Base-by-base conservation (phyloP, 2,329 filamentous ascomycete species). In the Beauveria sp. region DNA sequence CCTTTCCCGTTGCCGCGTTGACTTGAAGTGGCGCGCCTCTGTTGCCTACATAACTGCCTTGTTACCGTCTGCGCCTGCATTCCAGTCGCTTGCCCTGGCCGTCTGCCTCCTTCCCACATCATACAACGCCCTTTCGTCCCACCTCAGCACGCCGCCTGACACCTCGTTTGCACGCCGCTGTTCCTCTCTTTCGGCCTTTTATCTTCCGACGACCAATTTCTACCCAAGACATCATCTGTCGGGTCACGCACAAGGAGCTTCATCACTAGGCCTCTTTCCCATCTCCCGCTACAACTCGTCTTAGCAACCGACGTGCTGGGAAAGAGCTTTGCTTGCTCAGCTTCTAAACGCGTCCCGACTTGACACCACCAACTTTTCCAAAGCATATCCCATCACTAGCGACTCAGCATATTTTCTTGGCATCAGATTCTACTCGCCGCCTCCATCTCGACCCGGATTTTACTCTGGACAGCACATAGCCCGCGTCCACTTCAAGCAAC, bases 361-460 rank as follows among this genome's bases (percentile, higher is more conserved):
- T n/a, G 10, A 9, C 38, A 48, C 26, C n/a, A 16, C n/a, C 43
- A 22, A 28, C 45, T 8, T 4, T 9, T 16, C 16, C 48, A 34
- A 14, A 46, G 18, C 42, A 54, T 53, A 38, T 45, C 46, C 42
- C 31, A 51, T 24, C n/a, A 14, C 24, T 28, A 48, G 58, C 58
- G 58, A 43, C 16, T 16, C 38, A 54, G 26, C 58, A 60, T 60
- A 24, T 60, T 60, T 60, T 52, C 48, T 43, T n/a, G 40, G 58
- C 50, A 60, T 60, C 26, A 9, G 46, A 14, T 60, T 48, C 22
- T 38, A 26, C 26, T 38, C 20, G 57, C 58, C 58, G n/a, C 58
- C 42, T 24, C 50, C 18, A 43, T 18, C 28, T 18, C 28, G 26
- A 38, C 20, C 26, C 20, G 22, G 12, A 60, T 52, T 40, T 5